Base-by-base conservation (phyloP, 2,329 filamentous ascomycete species). In the Diaporthe sp. region DNA sequence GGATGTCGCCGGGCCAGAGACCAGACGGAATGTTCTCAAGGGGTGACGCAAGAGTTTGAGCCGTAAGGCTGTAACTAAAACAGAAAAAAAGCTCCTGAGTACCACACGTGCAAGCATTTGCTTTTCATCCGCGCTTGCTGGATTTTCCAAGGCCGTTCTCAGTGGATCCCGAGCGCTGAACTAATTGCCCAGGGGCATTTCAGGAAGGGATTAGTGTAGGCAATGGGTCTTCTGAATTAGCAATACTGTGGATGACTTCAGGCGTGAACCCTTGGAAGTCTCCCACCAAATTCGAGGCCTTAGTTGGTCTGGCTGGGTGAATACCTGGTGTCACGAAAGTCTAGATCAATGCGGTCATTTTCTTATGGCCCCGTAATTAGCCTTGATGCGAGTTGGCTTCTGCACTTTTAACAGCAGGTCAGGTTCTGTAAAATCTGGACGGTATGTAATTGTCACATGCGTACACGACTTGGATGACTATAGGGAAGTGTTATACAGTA, bases 61-160 rank as follows among this genome's bases (percentile, higher is more conserved):
- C 44, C 31, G 15, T 67, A 51, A 51, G 63, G 44, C 63, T 51
- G 44, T 67, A 51, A 67, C 9, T n/a, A 37, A 51, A 42, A 37
- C 61, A 34, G 25, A 49, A n/a, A 25, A 17, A 31, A 47, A 34
- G 22, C 2, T 65, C 31, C 42, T 10, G 34, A 9, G 34, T 42
- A 22, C 17, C 28, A 12, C 17, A 65, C 61, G 61, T 65, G 61
- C 57, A 25, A 22, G 44, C 31, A 2, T 34, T 6, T 67, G 22
- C 22, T 67, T 67, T 37, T 51, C 15, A 8, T 22, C 28, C 51
- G 37, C 28, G 12, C 42, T 34, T 37, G 20, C 13, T 20, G 31
- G 25, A 12, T 22, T 10, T 10, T 37, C 31, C 20, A 22, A n/a
- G 31, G 44, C 3, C 44, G 28, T n/a, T 1, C 13, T 67, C 17